Conservation (phyloP, 78 protist genomes). For the Pigoraptor vietnamica region DNA sequence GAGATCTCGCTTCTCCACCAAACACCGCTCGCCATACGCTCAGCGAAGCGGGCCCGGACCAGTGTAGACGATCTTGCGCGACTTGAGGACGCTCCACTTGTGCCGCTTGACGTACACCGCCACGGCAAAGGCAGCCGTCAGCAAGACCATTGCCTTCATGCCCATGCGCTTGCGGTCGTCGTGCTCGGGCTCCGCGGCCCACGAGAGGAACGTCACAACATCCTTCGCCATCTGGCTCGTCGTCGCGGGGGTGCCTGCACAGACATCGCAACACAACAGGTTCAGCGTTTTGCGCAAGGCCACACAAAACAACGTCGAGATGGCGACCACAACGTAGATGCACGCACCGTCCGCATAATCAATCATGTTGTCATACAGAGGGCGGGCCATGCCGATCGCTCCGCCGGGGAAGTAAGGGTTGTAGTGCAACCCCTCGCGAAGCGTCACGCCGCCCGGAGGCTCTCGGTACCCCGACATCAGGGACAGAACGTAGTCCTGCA, state of each 20-base stretch:
- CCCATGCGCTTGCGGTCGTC: conserved; percentile 75
- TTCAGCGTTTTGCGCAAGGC: neutral
- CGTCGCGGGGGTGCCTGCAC: conserved; percentile 69
- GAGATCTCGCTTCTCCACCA: neutral
- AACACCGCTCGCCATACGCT: neutral
- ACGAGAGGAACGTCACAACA: conserved; percentile 76
- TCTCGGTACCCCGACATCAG: conserved; percentile 77
- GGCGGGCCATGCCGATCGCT: conserved; percentile 76
- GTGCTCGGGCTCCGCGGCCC: conserved; percentile 73
- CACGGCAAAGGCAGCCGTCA: neutral
- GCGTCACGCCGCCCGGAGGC: conserved; percentile 68
- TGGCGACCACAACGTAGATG: neutral
- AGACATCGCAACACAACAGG: neutral
- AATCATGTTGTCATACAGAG: conserved; percentile 52
- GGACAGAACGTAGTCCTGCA: conserved; percentile 75
- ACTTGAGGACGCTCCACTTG: conserved; percentile 41
- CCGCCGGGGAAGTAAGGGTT: conserved; percentile 90
- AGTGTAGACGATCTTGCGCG: conserved; percentile 13
- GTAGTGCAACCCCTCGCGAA: conserved; percentile 72
- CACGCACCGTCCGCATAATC: conserved; percentile 73
- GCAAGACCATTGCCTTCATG: conserved; percentile 13
- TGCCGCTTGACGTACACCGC: conserved; percentile 45
- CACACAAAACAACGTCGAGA: neutral
- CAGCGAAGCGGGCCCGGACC: neutral
- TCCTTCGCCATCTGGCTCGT: conserved; percentile 88